Evolutionary conservation across 2,329 filamentous ascomycete genomes (phyloP), one percentile per base, ranked within the genome.

Genomic region (Macrophomina tecta): DNA sequence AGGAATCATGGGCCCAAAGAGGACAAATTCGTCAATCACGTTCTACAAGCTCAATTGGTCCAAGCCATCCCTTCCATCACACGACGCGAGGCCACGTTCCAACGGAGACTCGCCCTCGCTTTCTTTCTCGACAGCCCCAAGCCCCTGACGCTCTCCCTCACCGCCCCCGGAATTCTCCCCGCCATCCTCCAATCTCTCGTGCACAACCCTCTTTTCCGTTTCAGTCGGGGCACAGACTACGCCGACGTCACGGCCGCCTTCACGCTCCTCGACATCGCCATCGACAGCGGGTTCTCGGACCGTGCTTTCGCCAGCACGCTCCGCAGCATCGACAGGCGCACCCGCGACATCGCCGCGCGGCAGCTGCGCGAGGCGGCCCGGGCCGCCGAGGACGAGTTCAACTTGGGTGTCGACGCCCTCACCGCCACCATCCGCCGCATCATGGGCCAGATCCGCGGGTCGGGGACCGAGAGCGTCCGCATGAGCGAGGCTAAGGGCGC

Each of bases 401-500:
- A 97, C 73, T 77, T 80, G 5, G 83, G 88, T 11, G 82, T 97
- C 40, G 93, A 97, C 76, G 81, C 79, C 28, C 82, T 97, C 4
- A 83, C 87, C 1, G 78, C 79, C 18, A 71, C 72, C 9, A 69
- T 78, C 61, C 75, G 51, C 38, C 46, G 30, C 18, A 34, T 67
- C 65, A 67, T 58, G 49, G 60, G 38, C 1, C 82, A 81, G 40
- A 81, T 96, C 62, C 87, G 89, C 61, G 71, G 73, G 2, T 70
- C 71, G 4, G 76, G 78, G 65, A 66, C 77, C 52, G 88, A 88
- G 28, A 88, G 91, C 72, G 83, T 95, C 67, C 85, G 86, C 16
- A 86, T 91, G 36, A 90, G 91, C 36, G 89, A 96, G 73, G 88
- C 91, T 12, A 97, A 97, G 78, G 88, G 89, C 64, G 84, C 85